phyloP scores from a whole-genome alignment of 2,329 filamentous ascomycete species.

The Zymoseptoria ardabiliae region DNA sequence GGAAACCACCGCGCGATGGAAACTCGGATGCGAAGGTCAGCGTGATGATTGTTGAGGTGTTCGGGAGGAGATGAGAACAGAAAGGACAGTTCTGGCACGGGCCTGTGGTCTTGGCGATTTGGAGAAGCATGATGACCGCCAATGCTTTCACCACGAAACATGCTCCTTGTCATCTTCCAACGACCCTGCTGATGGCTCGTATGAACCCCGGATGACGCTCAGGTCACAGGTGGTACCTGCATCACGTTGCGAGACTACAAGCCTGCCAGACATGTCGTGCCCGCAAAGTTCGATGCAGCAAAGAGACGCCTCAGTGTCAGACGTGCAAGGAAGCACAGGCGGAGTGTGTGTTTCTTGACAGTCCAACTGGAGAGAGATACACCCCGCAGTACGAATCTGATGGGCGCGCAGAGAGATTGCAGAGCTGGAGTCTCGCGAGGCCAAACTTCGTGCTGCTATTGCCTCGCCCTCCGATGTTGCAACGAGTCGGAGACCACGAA shows the following conservation, averaged over 20 bases:
- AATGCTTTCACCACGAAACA: background rate
- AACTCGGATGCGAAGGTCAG: too few relatives aligned
- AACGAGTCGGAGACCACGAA: background rate
- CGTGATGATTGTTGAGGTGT: too few relatives aligned
- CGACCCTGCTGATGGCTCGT: background rate
- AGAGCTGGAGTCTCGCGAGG: slow-evolving; percentile 9
- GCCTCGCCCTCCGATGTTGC: background rate
- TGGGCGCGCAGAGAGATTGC: slow-evolving; percentile 3
- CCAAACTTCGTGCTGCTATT: slow-evolving; percentile 1
- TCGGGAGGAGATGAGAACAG: too few relatives aligned
- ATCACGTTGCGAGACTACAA: background rate
- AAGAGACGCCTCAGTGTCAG: slow-evolving; percentile 10
- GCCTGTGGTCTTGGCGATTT: too few relatives aligned
- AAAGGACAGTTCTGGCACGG: too few relatives aligned
- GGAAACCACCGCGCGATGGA: too few relatives aligned
- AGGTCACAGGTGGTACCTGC: background rate
- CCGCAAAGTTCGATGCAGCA: slow-evolving; percentile 8
- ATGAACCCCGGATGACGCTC: background rate
- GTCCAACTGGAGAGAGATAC: slow-evolving; percentile 8
- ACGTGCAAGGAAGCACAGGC: slow-evolving; percentile 7
- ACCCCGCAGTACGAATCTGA: slow-evolving; percentile 8
- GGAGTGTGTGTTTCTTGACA: slow-evolving; percentile 13
- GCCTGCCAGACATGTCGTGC: slow-evolving; percentile 9
- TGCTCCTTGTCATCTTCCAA: background rate
- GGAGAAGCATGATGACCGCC: background rate